Conservation (phyloP, 129 eudicot genomes). For the Artemisia argyi region DNA sequence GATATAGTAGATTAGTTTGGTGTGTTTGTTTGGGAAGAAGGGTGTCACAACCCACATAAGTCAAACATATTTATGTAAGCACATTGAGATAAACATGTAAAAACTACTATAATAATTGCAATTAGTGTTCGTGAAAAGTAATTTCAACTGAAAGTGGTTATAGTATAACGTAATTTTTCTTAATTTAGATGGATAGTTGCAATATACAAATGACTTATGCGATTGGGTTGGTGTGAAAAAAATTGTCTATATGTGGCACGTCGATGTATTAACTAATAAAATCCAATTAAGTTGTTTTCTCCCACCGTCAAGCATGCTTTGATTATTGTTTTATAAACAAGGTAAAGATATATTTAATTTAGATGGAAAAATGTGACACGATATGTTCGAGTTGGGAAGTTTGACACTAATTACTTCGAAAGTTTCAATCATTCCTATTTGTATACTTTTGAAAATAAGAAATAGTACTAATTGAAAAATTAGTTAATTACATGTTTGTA, state of each 20-base stretch:
- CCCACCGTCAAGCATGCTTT: not conserved
- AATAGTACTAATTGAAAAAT: not conserved
- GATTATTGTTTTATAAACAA: not conserved
- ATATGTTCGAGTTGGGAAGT: not conserved
- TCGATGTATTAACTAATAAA: not conserved
- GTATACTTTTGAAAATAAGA: not conserved
- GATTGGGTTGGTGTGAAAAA: not conserved
- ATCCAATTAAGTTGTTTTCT: not conserved
- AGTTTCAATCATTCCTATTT: not conserved
- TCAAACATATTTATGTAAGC: too few species aligned
- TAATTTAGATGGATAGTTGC: too few species aligned
- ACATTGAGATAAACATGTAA: too few species aligned
- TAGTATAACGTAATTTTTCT: too few species aligned
- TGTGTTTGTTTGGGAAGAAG: too few species aligned
- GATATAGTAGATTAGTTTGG: too few species aligned
- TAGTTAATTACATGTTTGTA: not conserved
- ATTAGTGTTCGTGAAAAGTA: too few species aligned
- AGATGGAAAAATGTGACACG: not conserved
- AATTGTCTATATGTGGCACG: not conserved
- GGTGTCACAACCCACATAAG: too few species aligned
- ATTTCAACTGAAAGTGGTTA: too few species aligned
- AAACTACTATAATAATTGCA: too few species aligned
- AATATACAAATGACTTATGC: too few species aligned
- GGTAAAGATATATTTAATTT: not conserved
- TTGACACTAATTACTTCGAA: not conserved